Evolutionary conservation across 495 filamentous ascomycete species (phyloP), one percentile per base, ranked within the genome.

Genomic region (Neurospora sp.): DNA sequence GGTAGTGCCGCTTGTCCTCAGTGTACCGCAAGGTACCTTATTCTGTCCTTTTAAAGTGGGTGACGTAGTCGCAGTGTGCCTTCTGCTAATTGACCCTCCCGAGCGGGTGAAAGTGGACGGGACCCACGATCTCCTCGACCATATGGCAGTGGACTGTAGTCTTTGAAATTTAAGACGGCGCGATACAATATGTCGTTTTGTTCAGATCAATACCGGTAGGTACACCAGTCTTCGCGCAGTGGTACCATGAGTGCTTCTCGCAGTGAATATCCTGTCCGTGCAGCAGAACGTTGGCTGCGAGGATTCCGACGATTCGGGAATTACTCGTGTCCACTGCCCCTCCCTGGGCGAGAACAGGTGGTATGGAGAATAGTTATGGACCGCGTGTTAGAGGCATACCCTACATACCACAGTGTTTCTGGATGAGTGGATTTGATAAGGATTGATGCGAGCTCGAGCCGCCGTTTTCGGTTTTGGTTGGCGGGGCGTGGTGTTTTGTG

Each of bases 401-500:
- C n/a, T n/a, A 5, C 42, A 49, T 49, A 5, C 42, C 18, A 49
- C n/a, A 7, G 44, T 49, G 4, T 49, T 62, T 6, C 23, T 54
- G 46, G 46, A 20, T 12, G 60, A 39, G 72, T 73, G 60, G 40
- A 40, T 73, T 69, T 60, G 49, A 60, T 60, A 60, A 60, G 49
- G 49, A 27, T 10, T 78, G 73, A 79, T 71, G 73, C 69, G 73
- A 82, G 83, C 84, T 84, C 84, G 83, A 70, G 76, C 77, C 74
- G 72, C 74, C 72, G 73, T 42, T 37, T 46, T 70, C 4, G 18
- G 40, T 74, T 38, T 38, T 83, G 78, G 84, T 85, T 85, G 82
- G 84, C 76, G 62, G 76, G 71, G 46, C 72, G 69, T 70, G 72
- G 74, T 76, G 77, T 80, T 82, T 82, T 75, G 72, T 82, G 81